phyloP scores from a whole-genome alignment of 2,329 filamentous ascomycete species.

The Talaromyces rugulosus region DNA sequence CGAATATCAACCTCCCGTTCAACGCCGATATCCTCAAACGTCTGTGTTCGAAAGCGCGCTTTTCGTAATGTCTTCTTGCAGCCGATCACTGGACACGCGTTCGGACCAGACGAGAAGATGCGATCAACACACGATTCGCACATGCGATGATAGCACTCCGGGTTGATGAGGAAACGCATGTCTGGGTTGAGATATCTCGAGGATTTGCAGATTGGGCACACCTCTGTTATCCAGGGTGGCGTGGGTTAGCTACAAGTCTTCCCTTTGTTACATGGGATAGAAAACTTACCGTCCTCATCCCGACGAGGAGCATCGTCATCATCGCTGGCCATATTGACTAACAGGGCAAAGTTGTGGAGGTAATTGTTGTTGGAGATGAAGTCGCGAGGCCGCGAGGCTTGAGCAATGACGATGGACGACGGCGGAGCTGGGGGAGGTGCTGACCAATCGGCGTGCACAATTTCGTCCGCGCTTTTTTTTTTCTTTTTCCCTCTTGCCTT shows the following conservation, averaged over 20 bases:
- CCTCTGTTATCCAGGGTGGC: constrained; percentile 50
- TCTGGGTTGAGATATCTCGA: constrained; percentile 90
- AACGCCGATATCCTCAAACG: constrained; percentile 80
- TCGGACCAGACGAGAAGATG: constrained; percentile 87
- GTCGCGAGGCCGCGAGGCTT: neutral
- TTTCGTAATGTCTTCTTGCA: constrained; percentile 85
- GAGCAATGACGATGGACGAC: neutral
- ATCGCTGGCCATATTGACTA: constrained; percentile 25
- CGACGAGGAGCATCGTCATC: constrained; percentile 31
- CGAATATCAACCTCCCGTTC: constrained; percentile 94
- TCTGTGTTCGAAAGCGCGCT: constrained; percentile 78
- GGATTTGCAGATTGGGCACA: constrained; percentile 96
- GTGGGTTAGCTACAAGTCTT: neutral
- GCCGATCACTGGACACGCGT: constrained; percentile 84
- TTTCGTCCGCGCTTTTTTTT: neutral
- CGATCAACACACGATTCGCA: constrained; percentile 93
- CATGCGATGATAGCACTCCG: constrained; percentile 99
- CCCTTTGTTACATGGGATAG: neutral
- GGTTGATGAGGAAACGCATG: constrained; percentile 94
- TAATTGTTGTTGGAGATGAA: neutral
- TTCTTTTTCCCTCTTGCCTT: constrained; percentile 8
- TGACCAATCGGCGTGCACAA: constrained; percentile 15
- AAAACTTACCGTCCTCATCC: constrained; percentile 39
- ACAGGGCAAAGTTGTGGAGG: neutral
- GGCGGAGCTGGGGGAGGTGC: neutral